Conservation (phyloP, 2,329 filamentous ascomycete species). For the Magnaporthiopsis rhizophila region DNA sequence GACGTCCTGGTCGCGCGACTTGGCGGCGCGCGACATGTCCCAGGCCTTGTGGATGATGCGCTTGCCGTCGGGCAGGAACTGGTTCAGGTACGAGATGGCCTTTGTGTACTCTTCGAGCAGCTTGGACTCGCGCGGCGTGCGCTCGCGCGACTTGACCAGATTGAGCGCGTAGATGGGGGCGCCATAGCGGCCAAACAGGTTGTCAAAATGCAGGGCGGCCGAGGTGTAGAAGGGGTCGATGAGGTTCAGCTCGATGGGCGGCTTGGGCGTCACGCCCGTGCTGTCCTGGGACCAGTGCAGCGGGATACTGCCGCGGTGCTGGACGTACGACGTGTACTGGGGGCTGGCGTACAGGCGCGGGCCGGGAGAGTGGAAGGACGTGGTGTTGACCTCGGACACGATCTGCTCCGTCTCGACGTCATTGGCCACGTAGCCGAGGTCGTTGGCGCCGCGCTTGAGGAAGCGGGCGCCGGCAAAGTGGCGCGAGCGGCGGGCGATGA, state of each 20-base stretch:
- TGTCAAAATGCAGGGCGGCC: conserved; percentile 89
- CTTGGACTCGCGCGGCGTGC: conserved; percentile 85
- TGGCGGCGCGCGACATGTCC: conserved; percentile 96
- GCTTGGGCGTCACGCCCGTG: conserved; percentile 90
- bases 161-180: conserved; percentile 88
- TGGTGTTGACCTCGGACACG: conserved; percentile 87
- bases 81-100: conserved; percentile 86
- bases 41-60: conserved; percentile 92
- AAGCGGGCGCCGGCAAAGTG: conserved; percentile 94
- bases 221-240: conserved; percentile 93
- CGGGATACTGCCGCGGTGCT: conserved; percentile 93
- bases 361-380: conserved; percentile 89
- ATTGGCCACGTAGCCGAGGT: conserved; percentile 91
- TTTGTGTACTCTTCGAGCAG: conserved; percentile 79
- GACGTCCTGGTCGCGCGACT: conserved; percentile 85
- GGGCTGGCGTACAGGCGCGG: conserved; percentile 80
- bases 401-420: conserved; percentile 99
- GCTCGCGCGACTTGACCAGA: conserved; percentile 80
- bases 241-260: conserved; percentile 91
- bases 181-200: conserved; percentile 88
- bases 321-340: conserved; percentile 91
- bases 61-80: conserved; percentile 75
- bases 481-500: conserved; percentile 85
- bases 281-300: conserved; percentile 97
- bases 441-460: conserved; percentile 88